phyloP scores from a whole-genome alignment of 768 basidiomycete species.

The Suillus clintonianus region DNA sequence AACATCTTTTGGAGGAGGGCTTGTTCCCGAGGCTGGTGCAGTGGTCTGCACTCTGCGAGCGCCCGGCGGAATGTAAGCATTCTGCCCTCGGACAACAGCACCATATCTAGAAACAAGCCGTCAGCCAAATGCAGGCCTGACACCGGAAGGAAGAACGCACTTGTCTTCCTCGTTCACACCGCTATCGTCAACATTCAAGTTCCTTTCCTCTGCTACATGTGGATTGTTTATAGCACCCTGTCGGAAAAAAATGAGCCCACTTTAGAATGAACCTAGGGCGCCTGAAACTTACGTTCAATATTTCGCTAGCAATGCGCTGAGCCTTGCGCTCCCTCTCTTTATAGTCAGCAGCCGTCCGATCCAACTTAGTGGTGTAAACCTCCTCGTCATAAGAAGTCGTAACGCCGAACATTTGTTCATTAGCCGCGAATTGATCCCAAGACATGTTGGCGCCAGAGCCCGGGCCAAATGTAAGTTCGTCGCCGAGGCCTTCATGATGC shows the following conservation, averaged over 20 bases:
- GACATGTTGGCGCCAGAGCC: slow-evolving; percentile 42
- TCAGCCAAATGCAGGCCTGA: slow-evolving; percentile 85
- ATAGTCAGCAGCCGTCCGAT: slow-evolving; percentile 81
- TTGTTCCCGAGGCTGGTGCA: slow-evolving; percentile 15
- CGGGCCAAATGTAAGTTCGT: slow-evolving; percentile 72
- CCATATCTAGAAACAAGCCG: slow-evolving; percentile 90
- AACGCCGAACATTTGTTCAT: slow-evolving; percentile 92
- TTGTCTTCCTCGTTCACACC: slow-evolving; percentile 94
- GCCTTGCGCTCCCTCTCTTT: slow-evolving; percentile 89
- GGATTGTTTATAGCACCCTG: slow-evolving; percentile 70
- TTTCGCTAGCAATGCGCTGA: slow-evolving; percentile 87
- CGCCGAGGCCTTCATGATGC: slow-evolving; percentile 39
- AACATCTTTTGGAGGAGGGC: slow-evolving; percentile 44
- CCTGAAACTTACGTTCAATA: slow-evolving; percentile 65
- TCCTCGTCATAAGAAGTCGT: slow-evolving; percentile 93
- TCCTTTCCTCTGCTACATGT: slow-evolving; percentile 90
- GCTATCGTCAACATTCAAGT: slow-evolving; percentile 62
- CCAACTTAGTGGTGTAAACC: slow-evolving; percentile 90
- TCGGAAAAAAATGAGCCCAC: slow-evolving; percentile 12
- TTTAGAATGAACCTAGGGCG: slow-evolving; percentile 5
- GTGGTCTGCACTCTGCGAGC: slow-evolving; percentile 58
- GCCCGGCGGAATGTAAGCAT: slow-evolving; percentile 94
- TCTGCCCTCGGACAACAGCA: slow-evolving; percentile 84
- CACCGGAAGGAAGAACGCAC: slow-evolving; percentile 65
- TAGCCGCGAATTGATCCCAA: slow-evolving; percentile 95